Evolutionary conservation across 225 moss, liverwort and hornwort species (phyloP).

Genomic region (Asterella californica): DNA sequence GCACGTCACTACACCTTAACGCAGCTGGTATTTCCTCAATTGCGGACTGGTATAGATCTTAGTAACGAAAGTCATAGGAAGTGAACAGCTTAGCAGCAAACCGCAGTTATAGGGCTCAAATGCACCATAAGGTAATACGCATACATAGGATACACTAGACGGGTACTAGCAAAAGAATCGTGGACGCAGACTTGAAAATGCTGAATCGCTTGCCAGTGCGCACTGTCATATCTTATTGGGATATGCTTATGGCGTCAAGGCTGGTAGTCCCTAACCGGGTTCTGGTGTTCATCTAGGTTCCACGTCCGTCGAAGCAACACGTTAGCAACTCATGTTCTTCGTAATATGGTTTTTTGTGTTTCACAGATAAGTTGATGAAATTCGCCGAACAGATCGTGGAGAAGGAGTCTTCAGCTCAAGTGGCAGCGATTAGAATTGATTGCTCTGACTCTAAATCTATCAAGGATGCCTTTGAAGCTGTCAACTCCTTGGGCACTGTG

Average conservation of each 20-base stretch:
- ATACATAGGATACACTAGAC: too few species aligned
- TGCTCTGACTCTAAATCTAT: constrained; percentile 67
- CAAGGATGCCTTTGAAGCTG: constrained; percentile 76
- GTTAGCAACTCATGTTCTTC: not conserved
- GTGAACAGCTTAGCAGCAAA: too few species aligned
- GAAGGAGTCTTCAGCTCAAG: constrained; percentile 59
- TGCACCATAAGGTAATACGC: too few species aligned
- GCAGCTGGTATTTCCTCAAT: too few species aligned
- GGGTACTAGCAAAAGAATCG: not conserved
- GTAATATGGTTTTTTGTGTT: not conserved
- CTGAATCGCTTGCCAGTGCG: not conserved
- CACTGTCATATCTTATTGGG: not conserved
- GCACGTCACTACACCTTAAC: too few species aligned
- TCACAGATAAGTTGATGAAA: constrained; percentile 60
- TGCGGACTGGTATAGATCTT: too few species aligned
- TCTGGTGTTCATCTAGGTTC: not conserved
- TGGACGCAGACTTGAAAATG: not conserved
- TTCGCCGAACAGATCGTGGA: constrained; percentile 67
- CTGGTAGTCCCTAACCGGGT: not conserved
- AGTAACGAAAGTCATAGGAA: too few species aligned
- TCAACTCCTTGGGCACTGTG: constrained; percentile 66
- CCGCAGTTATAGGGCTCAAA: too few species aligned
- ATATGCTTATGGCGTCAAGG: not conserved
- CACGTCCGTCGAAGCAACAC: not conserved
- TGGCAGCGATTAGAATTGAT: constrained; percentile 64